phyloP scores from a whole-genome alignment of 208 protist species.

The Crithidia mellificae region DNA sequence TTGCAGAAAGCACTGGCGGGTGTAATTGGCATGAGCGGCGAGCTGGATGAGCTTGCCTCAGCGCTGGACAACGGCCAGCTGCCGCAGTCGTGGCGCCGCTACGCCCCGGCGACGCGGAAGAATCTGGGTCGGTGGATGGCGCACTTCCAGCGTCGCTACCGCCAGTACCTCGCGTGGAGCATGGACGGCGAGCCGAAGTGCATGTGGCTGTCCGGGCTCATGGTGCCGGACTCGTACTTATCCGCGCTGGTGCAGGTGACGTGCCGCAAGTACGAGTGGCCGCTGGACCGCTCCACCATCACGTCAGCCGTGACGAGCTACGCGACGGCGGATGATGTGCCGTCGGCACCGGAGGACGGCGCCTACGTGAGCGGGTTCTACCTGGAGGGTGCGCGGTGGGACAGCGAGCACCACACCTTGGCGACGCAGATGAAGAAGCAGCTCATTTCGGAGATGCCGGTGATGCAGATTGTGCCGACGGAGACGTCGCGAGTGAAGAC shows the following conservation, averaged over 20 bases:
- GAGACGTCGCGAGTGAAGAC: slow-evolving; percentile 95
- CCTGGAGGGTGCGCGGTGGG: slow-evolving; percentile 97
- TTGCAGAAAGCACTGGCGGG: slow-evolving; percentile 96
- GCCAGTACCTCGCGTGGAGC: slow-evolving; percentile 96
- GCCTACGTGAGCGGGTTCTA: slow-evolving; percentile 97
- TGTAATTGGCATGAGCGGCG: slow-evolving; percentile 97
- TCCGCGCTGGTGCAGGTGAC: slow-evolving; percentile 98
- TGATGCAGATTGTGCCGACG: slow-evolving; percentile 97
- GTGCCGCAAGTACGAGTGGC: slow-evolving; percentile 97
- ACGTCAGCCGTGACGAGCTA: slow-evolving; percentile 94
- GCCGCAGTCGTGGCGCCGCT: slow-evolving; percentile 91
- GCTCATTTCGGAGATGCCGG: slow-evolving; percentile 96
- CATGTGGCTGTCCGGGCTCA: slow-evolving; percentile 99
- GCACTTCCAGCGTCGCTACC: slow-evolving; percentile 93
- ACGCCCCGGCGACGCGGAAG: slow-evolving; percentile 96
- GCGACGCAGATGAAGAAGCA: slow-evolving; percentile 94
- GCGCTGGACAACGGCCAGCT: slow-evolving; percentile 95
- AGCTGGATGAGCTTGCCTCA: slow-evolving; percentile 95
- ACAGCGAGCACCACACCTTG: slow-evolving; percentile 83
- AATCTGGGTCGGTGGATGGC: slow-evolving; percentile 95
- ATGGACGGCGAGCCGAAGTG: slow-evolving; percentile 95
- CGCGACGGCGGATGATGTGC: slow-evolving; percentile 69
- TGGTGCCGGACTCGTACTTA: slow-evolving; percentile 98
- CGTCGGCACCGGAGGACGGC: slow-evolving; percentile 85
- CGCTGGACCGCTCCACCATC: slow-evolving; percentile 97